phyloP scores from a whole-genome alignment of 169 alveolate species.

The Plasmodium gaboni region DNA sequence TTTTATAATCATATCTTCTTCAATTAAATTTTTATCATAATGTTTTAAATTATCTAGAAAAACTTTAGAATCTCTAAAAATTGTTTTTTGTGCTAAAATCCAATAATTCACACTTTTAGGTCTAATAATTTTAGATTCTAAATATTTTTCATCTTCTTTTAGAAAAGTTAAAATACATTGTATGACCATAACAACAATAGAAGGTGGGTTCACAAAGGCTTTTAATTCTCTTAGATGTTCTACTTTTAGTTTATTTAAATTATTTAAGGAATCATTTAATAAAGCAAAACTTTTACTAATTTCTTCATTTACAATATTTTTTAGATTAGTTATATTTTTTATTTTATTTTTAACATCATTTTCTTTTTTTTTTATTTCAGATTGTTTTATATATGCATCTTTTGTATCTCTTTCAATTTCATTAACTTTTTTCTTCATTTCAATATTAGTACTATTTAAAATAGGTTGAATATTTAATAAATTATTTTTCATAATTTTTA shows the following conservation, averaged over 20 bases:
- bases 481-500: constrained; percentile 59
- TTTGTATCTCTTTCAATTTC: constrained; percentile 69
- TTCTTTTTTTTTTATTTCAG: constrained; percentile 72
- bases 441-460: constrained; percentile 62
- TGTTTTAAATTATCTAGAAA: constrained; percentile 60
- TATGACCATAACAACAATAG: constrained; percentile 71
- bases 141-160: constrained; percentile 72
- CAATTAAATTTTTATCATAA: constrained; percentile 59
- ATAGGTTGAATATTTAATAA: constrained; percentile 67
- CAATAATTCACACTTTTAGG: constrained; percentile 60
- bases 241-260: constrained; percentile 67
- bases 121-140: constrained; percentile 50
- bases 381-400: constrained; percentile 53
- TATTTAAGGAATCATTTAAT: constrained; percentile 55
- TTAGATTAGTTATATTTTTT: constrained; percentile 46
- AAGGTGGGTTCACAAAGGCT: constrained; percentile 68
- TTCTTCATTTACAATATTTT: constrained; percentile 72
- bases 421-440: constrained; percentile 69
- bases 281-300: constrained; percentile 64
- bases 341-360: constrained; percentile 64
- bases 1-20: constrained; percentile 71
- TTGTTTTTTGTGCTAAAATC: constrained; percentile 72
- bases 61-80: constrained; percentile 66
- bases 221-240: constrained; percentile 76
- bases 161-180: constrained; percentile 68